These are phyloP conservation scores for Bisporella sp. DNA, from an alignment of 2,329 filamentous ascomycete genomes.

Conservation along the genomic window DNA sequence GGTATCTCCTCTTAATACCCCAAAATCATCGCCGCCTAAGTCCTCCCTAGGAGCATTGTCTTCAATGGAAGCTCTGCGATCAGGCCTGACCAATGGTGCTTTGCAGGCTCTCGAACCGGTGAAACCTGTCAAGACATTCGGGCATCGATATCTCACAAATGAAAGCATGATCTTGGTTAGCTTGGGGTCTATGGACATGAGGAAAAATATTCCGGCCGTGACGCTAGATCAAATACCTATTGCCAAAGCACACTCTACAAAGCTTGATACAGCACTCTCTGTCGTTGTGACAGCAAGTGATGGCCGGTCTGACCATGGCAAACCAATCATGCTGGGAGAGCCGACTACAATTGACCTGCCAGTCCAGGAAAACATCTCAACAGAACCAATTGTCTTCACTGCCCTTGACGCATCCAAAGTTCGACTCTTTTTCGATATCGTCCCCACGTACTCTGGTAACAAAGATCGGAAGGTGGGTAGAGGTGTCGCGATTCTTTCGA, in stretches of 20 bases:
- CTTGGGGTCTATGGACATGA: constrained; percentile 88
- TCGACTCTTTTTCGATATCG: constrained; percentile 87
- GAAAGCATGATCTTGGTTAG: constrained; percentile 89
- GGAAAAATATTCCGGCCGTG: constrained; percentile 74
- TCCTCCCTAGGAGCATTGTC: constrained; percentile 29
- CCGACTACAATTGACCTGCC: constrained; percentile 86
- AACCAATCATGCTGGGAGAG: constrained; percentile 52
- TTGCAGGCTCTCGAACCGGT: constrained; percentile 40
- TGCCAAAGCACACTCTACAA: constrained; percentile 80
- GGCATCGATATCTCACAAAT: constrained; percentile 86
- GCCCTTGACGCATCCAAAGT: constrained; percentile 72
- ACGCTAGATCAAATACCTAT: constrained; percentile 84
- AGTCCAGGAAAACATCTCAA: constrained; percentile 87
- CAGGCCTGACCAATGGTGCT: constrained; percentile 22
- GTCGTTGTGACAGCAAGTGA: constrained; percentile 83
- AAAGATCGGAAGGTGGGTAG: constrained; percentile 85
- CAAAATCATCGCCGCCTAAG: constrained; percentile 39
- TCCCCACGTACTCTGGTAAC: constrained; percentile 89
- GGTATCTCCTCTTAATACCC: constrained; percentile 20
- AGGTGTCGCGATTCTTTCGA: constrained; percentile 80
- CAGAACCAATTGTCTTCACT: constrained; percentile 87
- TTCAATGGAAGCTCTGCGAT: constrained; percentile 55
- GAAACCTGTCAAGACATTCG: constrained; percentile 89
- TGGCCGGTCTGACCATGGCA: constrained; percentile 42
- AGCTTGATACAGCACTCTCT: constrained; percentile 89